Evolutionary conservation across 257 asterid species (phyloP).

Genomic region (Nicotiana tomentosiformis): DNA sequence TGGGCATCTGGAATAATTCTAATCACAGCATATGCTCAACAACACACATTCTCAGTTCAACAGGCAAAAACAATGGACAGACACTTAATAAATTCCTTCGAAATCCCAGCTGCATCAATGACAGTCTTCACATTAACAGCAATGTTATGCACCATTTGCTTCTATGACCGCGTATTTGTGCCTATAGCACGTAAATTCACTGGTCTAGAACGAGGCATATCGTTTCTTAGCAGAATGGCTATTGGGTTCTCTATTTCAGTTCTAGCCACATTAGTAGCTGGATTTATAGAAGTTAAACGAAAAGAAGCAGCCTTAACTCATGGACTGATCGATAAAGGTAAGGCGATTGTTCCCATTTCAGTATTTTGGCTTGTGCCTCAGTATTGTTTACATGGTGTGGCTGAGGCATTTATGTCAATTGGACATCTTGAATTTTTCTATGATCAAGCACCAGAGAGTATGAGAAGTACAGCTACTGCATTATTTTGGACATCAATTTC

Average conservation of each 20-base stretch:
- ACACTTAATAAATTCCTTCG: slow-evolving; percentile 46
- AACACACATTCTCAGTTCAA: slow-evolving; percentile 66
- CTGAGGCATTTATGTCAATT: slow-evolving; percentile 83
- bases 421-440: slow-evolving; percentile 83
- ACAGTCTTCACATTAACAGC: slow-evolving; percentile 56
- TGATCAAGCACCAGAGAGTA: slow-evolving; percentile 88
- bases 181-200: slow-evolving; percentile 54
- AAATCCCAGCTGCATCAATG: slow-evolving; percentile 83
- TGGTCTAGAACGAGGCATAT: slow-evolving; percentile 68
- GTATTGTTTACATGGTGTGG: slow-evolving; percentile 66
- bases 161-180: slow-evolving; percentile 65
- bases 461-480: slow-evolving; percentile 77
- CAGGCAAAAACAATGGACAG: slow-evolving; percentile 86
- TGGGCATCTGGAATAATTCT: slow-evolving; percentile 88
- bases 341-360: slow-evolving; percentile 47
- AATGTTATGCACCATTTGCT: slow-evolving; percentile 53
- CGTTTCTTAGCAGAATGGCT: slow-evolving; percentile 71
- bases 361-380: slow-evolving; percentile 72
- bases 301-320: slow-evolving; percentile 39
- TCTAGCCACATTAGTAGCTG: slow-evolving; percentile 65
- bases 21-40: slow-evolving; percentile 79
- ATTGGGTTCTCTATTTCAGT: slow-evolving; percentile 53
- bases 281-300: slow-evolving; percentile 53
- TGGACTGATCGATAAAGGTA: slow-evolving; percentile 39
- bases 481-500: slow-evolving; percentile 72